phyloP scores from a whole-genome alignment of 805 yeast species.

The Sugiyamaella mastotermitis region DNA sequence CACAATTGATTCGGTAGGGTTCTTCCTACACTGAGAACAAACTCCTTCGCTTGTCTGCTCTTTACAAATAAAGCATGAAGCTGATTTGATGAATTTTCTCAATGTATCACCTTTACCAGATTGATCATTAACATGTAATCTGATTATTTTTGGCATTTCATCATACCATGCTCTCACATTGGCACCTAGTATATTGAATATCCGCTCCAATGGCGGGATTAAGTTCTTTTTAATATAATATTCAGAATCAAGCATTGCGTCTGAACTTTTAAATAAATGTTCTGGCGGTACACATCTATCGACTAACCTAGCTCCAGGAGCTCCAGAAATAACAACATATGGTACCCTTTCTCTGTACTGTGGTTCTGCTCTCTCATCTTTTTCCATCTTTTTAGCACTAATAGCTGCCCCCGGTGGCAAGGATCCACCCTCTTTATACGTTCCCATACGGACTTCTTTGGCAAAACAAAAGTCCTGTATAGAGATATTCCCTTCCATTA shows the following conservation, averaged over 20 bases:
- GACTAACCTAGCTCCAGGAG: constrained; percentile 49
- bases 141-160: constrained; percentile 48
- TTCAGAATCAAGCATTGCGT: constrained; percentile 58
- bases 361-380: constrained; percentile 72
- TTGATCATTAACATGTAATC: constrained; percentile 11
- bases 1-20: constrained; percentile 13
- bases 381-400: constrained; percentile 53
- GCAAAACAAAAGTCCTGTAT: constrained; percentile 87
- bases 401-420: constrained; percentile 92
- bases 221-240: constrained; percentile 81
- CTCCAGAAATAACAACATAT: constrained; percentile 66
- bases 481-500: constrained; percentile 55
- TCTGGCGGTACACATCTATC: constrained; percentile 80
- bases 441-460: constrained; percentile 79
- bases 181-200: constrained; percentile 78
- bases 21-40: constrained; percentile 15
- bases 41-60: constrained; percentile 5
- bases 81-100: constrained; percentile 14
- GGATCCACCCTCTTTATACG: constrained; percentile 63
- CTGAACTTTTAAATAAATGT: constrained; percentile 47
- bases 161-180: constrained; percentile 71
- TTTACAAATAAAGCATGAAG: constrained; percentile 19
- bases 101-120: constrained; percentile 11
- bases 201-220: constrained; percentile 83
- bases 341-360: constrained; percentile 88